phyloP scores from a whole-genome alignment of 768 basidiomycete genomes.

The Suillus discolor region DNA sequence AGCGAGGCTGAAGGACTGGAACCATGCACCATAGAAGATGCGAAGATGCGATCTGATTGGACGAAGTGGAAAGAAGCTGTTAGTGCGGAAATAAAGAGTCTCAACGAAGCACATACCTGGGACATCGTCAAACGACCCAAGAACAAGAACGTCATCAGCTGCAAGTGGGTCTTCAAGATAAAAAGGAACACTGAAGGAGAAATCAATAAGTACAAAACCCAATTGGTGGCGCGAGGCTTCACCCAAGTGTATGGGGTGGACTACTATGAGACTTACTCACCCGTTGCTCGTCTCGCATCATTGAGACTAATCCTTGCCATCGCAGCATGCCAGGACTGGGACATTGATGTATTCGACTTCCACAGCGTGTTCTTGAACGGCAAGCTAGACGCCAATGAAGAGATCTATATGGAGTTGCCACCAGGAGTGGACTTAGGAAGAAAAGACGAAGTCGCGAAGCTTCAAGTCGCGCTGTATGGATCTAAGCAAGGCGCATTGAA shows the following conservation, averaged over 20 bases:
- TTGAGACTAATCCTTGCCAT: background rate
- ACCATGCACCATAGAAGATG: background rate
- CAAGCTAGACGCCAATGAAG: slow-evolving; percentile 33
- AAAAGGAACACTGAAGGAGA: slow-evolving; percentile 41
- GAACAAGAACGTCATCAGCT: slow-evolving; percentile 4
- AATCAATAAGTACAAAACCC: slow-evolving; percentile 15
- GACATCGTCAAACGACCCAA: background rate
- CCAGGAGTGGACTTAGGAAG: slow-evolving; percentile 21
- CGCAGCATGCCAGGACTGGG: slow-evolving; percentile 36
- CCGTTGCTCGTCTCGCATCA: too few relatives aligned
- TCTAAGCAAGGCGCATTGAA: slow-evolving; percentile 11
- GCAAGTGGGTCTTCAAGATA: slow-evolving; percentile 43
- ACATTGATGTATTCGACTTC: slow-evolving; percentile 45
- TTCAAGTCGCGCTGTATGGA: slow-evolving; percentile 9
- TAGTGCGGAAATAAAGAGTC: background rate
- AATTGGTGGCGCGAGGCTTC: background rate
- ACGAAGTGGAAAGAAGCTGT: background rate
- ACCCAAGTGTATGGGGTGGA: slow-evolving; percentile 12
- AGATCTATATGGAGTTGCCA: slow-evolving; percentile 30
- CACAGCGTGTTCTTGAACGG: slow-evolving; percentile 43
- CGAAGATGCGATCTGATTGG: background rate
- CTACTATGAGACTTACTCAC: slow-evolving; percentile 10
- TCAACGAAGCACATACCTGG: background rate
- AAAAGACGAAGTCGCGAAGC: slow-evolving; percentile 15
- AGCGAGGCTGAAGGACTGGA: background rate